Evolutionary conservation across 1,284 basidiomycete species (phyloP), one percentile per base, ranked within the genome.

Genomic region (Ustilago cynodontis): DNA sequence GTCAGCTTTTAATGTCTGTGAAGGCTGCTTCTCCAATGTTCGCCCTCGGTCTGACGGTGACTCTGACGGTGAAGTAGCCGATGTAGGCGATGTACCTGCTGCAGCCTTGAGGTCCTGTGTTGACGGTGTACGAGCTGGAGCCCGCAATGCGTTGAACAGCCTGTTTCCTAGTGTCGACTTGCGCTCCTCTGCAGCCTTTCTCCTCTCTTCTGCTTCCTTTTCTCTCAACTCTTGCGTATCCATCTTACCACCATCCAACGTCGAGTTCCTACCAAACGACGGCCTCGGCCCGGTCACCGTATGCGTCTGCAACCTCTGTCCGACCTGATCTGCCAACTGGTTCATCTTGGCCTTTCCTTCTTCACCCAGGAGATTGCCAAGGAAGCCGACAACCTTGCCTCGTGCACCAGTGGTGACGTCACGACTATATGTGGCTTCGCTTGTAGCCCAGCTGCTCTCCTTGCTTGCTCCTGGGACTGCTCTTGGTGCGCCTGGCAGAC

Each of bases 281-380:
- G 84, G 80, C 39, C 74, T 66, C 11, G 84, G 84, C n/a, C 84
- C 84, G 13, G 71, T 73, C 18, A 85, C 79, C 0, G 84, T 83
- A 53, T 84, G 80, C n/a, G 82, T 80, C 51, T 83, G 82, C 35
- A 84, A 63, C 37, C 78, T 67, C 45, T 82, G 76, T 1, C 80
- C 84, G 0, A 85, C 84, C 35, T 81, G 78, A 59, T 86, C 84
- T 13, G 82, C 83, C 33, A 86, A 43, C 53, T 82, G 79, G 31
- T 81, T 81, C 77, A 85, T 83, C 60, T 81, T 81, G 1, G 81
- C 80, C 41, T 85, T 85, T 14, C 81, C 83, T 39, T 85, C 84
- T 29, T 86, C 84, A 20, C 84, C 84, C 7, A 85, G 56, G 10
- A 85, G 59, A 14, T 84, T 83, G 35, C 84, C 84, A 6, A 86